These are phyloP conservation scores for Aschersonia sp. DNA, from an alignment of 2,329 filamentous ascomycete genomes.

Conservation along the genomic window DNA sequence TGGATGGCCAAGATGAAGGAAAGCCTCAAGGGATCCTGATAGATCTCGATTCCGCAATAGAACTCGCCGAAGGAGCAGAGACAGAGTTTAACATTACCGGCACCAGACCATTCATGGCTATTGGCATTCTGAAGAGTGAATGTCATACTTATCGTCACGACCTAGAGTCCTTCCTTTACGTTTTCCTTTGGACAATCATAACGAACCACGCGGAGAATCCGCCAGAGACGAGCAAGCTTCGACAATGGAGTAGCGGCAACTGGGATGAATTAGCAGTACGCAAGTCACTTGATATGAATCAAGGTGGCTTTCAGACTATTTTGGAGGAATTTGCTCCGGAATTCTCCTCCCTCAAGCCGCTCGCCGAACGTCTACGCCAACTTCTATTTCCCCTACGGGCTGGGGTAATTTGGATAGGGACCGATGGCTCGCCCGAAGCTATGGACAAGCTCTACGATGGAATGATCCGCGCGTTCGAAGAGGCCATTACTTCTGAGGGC, in stretches of 20 bases:
- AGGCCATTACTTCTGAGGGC: constrained; percentile 5
- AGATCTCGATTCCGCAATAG: constrained; percentile 7
- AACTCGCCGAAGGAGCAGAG: constrained; percentile 3
- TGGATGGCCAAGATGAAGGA: neutral
- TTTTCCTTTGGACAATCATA: constrained; percentile 6
- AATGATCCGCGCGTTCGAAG: constrained; percentile 6
- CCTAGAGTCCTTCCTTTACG: constrained; percentile 14
- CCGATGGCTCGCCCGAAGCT: constrained; percentile 5
- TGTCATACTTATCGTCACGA: constrained; percentile 11
- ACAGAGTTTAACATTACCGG: constrained; percentile 3
- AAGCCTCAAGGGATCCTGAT: constrained; percentile 7
- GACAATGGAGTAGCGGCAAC: constrained; percentile 5
- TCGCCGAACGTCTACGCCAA: constrained; percentile 7
- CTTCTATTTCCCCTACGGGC: constrained; percentile 7
- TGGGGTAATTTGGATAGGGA: constrained; percentile 7
- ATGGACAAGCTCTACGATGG: constrained; percentile 7
- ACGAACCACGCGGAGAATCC: constrained; percentile 2
- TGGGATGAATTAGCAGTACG: constrained; percentile 4
- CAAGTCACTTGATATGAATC: constrained; percentile 3
- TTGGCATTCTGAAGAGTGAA: constrained; percentile 6
- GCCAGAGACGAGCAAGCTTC: constrained; percentile 6
- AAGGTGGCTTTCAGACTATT: constrained; percentile 5
- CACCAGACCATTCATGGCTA: constrained; percentile 11
- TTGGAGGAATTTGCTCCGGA: constrained; percentile 8
- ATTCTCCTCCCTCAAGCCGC: constrained; percentile 6